Percentiles rank a stretch among this genome's conserved stretches.
Evolutionary conservation across 2,329 filamentous ascomycete species (phyloP).

Genomic region (Aspergillus glaucus): DNA sequence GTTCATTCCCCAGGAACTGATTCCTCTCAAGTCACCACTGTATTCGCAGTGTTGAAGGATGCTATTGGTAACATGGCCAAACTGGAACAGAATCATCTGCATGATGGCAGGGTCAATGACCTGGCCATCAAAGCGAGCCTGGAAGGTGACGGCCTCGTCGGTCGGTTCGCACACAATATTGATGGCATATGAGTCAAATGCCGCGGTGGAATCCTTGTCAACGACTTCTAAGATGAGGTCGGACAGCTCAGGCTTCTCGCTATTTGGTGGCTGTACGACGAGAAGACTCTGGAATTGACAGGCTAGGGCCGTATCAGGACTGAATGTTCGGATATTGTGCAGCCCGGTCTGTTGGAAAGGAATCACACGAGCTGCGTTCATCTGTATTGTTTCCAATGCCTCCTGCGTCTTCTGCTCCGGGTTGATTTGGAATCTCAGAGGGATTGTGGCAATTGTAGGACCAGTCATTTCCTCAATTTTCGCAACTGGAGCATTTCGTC

Average conservation of each 20-base stretch:
- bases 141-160: neutral
- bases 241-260: neutral
- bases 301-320: constrained; percentile 33
- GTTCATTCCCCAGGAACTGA: neutral
- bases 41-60: constrained; percentile 1
- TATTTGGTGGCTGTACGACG: constrained; percentile 18
- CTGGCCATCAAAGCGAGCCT: neutral
- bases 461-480: constrained; percentile 34
- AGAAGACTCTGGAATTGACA: constrained; percentile 37
- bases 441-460: constrained; percentile 36
- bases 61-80: constrained; percentile 1
- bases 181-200: constrained; percentile 19
- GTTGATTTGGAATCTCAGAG: constrained; percentile 28
- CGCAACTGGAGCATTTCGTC: constrained; percentile 31
- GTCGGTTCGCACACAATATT: neutral
- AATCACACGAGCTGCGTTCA: constrained; percentile 47
- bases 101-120: neutral
- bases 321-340: constrained; percentile 44
- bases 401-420: constrained; percentile 38
- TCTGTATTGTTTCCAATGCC: neutral
- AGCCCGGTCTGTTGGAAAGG: constrained; percentile 53
- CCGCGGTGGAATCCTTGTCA: constrained; percentile 40
- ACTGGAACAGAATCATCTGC: neutral
- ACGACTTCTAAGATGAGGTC: constrained; percentile 25
- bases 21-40: neutral